Percentiles rank a stretch among this genome's conserved stretches.
Evolutionary conservation across 2,329 filamentous ascomycete species (phyloP).

Genomic region (Rachicladosporium sp.): DNA sequence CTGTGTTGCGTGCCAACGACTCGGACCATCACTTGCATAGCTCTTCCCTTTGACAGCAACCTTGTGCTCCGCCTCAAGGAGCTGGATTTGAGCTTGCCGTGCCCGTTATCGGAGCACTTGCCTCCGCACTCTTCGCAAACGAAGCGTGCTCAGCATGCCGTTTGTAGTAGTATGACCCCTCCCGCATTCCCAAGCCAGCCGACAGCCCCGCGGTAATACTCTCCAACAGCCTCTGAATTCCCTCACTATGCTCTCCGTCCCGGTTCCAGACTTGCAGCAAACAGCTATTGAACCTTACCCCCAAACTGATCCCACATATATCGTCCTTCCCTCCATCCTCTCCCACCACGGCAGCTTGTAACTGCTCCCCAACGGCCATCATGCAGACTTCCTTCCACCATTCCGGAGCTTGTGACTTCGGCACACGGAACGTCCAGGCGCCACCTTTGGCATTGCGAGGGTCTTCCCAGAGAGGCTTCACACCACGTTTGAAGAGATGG

Average conservation of each 20-base stretch:
- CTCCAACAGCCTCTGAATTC: slow-evolving; percentile 60
- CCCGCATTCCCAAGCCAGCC: slow-evolving; percentile 58
- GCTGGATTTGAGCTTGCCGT: no score
- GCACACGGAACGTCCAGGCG: slow-evolving; percentile 83
- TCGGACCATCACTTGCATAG: no score
- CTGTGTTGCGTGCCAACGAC: no score
- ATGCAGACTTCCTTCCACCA: slow-evolving; percentile 75
- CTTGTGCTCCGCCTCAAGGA: no score
- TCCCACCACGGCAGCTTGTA: slow-evolving; percentile 58
- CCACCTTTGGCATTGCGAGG: slow-evolving; percentile 75
- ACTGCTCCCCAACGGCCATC: slow-evolving; percentile 69
- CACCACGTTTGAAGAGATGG: slow-evolving; percentile 70
- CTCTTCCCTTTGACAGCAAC: no score
- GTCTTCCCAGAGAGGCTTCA: slow-evolving; percentile 78
- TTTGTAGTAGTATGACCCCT: slow-evolving; percentile 57
- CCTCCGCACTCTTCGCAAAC: slow-evolving; percentile 25
- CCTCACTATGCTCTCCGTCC: slow-evolving; percentile 66
- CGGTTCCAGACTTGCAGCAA: slow-evolving; percentile 91
- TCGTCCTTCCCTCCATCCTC: slow-evolving; percentile 52
- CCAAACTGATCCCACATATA: slow-evolving; percentile 77
- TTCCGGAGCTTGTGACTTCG: slow-evolving; percentile 57
- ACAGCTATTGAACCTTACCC: slow-evolving; percentile 77
- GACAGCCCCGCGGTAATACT: slow-evolving; percentile 64
- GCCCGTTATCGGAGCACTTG: no score
- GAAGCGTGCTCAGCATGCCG: slow-evolving; percentile 79